Percentiles rank a stretch among this genome's conserved stretches.
Evolutionary conservation across 352 stramenopile species (phyloP).

Genomic region (Blastocystis hominis): DNA sequence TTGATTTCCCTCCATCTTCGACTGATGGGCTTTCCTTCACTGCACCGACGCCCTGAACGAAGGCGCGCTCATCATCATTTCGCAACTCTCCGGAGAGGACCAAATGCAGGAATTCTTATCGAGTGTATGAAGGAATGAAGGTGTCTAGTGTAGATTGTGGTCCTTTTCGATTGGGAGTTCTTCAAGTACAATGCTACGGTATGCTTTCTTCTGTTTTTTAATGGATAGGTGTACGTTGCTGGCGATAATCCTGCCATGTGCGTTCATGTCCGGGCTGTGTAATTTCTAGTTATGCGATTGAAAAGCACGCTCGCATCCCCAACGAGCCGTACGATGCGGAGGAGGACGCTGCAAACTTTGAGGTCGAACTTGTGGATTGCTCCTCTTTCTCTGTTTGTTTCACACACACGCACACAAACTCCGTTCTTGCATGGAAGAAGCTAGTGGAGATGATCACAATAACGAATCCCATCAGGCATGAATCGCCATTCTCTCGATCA

Average conservation of each 20-base stretch:
- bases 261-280: neutral
- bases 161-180: constrained; percentile 13
- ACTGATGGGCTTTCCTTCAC: neutral
- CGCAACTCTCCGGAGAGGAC: constrained; percentile 5
- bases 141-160: neutral
- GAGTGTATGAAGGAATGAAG: neutral
- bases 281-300: neutral
- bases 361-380: neutral
- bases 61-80: constrained; percentile 27
- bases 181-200: constrained; percentile 19
- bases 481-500: too few species aligned
- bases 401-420: neutral
- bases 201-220: neutral
- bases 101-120: constrained; percentile 39
- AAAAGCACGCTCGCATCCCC: neutral
- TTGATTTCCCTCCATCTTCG: neutral
- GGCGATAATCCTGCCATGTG: constrained; percentile 12
- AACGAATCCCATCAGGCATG: neutral
- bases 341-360: neutral
- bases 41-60: neutral
- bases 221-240: neutral
- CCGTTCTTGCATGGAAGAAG: neutral
- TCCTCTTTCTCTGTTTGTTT: neutral
- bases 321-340: neutral
- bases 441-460: neutral